These are phyloP conservation scores for Aspergillus caelatus DNA, from an alignment of 2,329 filamentous ascomycete species.

Conservation along the genomic window DNA sequence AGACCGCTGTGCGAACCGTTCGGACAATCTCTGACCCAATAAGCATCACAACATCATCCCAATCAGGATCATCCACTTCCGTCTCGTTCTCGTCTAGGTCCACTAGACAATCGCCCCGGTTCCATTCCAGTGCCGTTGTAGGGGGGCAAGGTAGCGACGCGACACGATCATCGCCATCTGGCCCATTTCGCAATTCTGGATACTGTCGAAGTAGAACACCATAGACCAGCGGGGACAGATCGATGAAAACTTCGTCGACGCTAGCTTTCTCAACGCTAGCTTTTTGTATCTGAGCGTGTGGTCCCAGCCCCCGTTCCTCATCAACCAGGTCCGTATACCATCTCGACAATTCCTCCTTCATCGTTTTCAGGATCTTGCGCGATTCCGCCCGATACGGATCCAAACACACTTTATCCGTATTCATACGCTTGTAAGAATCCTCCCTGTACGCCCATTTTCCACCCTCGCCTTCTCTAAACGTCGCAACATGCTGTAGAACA, in stretches of 20 bases:
- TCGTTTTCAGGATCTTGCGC: slow-evolving; percentile 74
- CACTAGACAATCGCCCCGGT: slow-evolving; percentile 72
- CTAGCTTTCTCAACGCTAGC: slow-evolving; percentile 84
- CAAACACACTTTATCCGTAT: slow-evolving; percentile 88
- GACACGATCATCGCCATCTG: slow-evolving; percentile 51
- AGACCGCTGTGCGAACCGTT: slow-evolving; percentile 69
- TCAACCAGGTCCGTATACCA: slow-evolving; percentile 31
- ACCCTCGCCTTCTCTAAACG: slow-evolving; percentile 88
- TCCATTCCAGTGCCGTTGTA: slow-evolving; percentile 77
- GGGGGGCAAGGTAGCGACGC: slow-evolving; percentile 75
- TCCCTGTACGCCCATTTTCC: slow-evolving; percentile 84
- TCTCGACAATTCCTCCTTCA: slow-evolving; percentile 71
- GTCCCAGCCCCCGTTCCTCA: slow-evolving; percentile 11
- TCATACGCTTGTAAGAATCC: slow-evolving; percentile 77
- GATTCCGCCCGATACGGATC: slow-evolving; percentile 90
- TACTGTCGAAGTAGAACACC: slow-evolving; percentile 73
- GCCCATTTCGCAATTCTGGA: slow-evolving; percentile 65
- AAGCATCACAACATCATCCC: slow-evolving; percentile 89
- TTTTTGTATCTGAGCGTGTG: slow-evolving; percentile 31
- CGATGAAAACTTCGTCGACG: slow-evolving; percentile 94
- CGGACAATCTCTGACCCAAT: slow-evolving; percentile 89
- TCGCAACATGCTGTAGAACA: slow-evolving; percentile 89
- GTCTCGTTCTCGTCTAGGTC: slow-evolving; percentile 72
- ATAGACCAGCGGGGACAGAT: slow-evolving; percentile 84
- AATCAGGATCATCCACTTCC: slow-evolving; percentile 84